These are phyloP conservation scores for Apiotrichum akiyoshidainum DNA, from an alignment of 1,284 basidiomycete genomes.

Conservation along the genomic window DNA sequence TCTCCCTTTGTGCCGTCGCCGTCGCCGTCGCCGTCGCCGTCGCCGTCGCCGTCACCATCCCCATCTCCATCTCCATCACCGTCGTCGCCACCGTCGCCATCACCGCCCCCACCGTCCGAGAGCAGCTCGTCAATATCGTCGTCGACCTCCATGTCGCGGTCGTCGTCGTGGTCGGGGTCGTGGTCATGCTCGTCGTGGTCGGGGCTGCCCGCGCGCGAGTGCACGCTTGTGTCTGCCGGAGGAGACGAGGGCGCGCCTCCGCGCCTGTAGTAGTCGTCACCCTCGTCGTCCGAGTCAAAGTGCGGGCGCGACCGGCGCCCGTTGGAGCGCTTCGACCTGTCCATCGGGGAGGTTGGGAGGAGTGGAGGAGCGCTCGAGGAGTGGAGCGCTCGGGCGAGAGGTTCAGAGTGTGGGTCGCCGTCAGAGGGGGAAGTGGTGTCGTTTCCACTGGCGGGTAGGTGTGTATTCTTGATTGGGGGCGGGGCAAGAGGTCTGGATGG, in stretches of 20 bases:
- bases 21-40: slow-evolving; percentile 4
- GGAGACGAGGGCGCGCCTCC: neutral
- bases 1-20: neutral
- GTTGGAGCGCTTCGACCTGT: neutral
- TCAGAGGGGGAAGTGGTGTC: neutral
- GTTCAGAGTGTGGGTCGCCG: neutral
- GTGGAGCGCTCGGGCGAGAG: too few relatives aligned
- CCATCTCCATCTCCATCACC: slow-evolving; percentile 6
- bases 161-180: neutral
- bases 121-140: slow-evolving; percentile 34
- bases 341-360: neutral
- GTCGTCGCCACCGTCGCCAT: slow-evolving; percentile 3
- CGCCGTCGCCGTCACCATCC: slow-evolving; percentile 2
- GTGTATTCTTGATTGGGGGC: too few relatives aligned
- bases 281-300: neutral
- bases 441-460: neutral
- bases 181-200: too few relatives aligned
- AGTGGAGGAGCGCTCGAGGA: neutral
- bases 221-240: neutral
- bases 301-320: neutral
- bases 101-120: slow-evolving; percentile 16
- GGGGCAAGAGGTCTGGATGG: neutral
- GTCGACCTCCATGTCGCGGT: slow-evolving; percentile 25
- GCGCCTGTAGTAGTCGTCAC: neutral
- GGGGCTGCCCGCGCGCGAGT: too few relatives aligned